Conservation (phyloP, 306 rosid species). For the Quercus bicolor region DNA sequence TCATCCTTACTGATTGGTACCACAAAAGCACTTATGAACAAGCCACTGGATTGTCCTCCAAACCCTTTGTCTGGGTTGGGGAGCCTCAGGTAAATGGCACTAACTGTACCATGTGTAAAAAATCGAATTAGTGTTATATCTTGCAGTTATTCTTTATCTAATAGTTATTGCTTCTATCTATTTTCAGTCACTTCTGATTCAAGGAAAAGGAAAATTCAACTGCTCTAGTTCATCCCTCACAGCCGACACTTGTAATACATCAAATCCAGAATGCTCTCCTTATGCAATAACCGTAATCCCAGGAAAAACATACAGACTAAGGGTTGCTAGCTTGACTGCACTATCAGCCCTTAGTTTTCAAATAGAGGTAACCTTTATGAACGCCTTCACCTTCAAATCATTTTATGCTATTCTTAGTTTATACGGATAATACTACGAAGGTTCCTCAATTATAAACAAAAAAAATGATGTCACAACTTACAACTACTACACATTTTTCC, state of each 20-base stretch:
- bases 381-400: background rate
- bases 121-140: background rate
- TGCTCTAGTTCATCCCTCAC: slow-evolving; percentile 44
- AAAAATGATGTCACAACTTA: too few species aligned
- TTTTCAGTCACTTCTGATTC: slow-evolving; percentile 74
- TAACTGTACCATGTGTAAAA: too few species aligned
- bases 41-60: too few species aligned
- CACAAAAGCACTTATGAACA: too few species aligned
- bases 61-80: too few species aligned
- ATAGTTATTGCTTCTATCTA: background rate
- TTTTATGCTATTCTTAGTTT: background rate
- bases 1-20: too few species aligned
- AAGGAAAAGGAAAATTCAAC: slow-evolving; percentile 80
- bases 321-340: slow-evolving; percentile 66
- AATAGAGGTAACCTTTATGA: slow-evolving; percentile 51
- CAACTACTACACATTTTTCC: too few species aligned
- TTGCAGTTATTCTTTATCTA: background rate
- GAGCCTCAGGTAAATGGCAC: slow-evolving; percentile 52
- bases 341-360: slow-evolving; percentile 82
- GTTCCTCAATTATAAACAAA: background rate
- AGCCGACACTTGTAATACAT: slow-evolving; percentile 43
- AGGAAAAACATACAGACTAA: slow-evolving; percentile 61
- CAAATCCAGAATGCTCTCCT: slow-evolving; percentile 65
- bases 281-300: slow-evolving; percentile 50
- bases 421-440: background rate